Base-by-base conservation (phyloP, 768 basidiomycete species). In the Boletus subparvulus region DNA sequence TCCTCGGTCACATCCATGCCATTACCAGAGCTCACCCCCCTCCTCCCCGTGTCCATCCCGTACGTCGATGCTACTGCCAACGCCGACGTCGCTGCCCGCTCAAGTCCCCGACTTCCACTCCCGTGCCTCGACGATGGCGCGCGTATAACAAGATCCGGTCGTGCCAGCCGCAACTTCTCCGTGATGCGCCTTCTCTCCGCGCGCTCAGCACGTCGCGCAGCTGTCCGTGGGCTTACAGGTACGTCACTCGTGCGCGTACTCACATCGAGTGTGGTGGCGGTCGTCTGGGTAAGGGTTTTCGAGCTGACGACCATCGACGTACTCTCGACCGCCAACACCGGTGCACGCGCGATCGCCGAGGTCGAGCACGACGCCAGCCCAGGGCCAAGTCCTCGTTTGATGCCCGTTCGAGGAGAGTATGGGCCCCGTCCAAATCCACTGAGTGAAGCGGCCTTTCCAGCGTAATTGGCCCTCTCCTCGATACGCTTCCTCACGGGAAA, bases 141-240 rank as follows among this genome's bases (percentile, higher is more conserved):
- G 3, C 71, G 62, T 8, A 65, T 64, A 2, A 77, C 74, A 9
- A 76, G 71, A 51, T 78, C 74, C 3, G 82, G 83, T 28, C 77
- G 75, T 12, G 78, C 79, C 14, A 61, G 64, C 5, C 76, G 73
- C 16, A 84, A 67, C 35, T 74, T 76, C 37, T 79, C 76, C 1
- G 76, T 76, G 40, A 65, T 67, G 35, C 51, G 58, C 24, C 55
- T 59, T 39, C 67, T 60, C 43, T 67, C 56, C 4, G 63, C 65
- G 2, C 63, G 65, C 42, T 56, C 55, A 0, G 59, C 56, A 14
- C 61, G 63, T 16, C 65, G 65, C 37, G 56, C 56, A 26, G 55
- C 65, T 4, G 53, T 67, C 45, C 60, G 63, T 42, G 69, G 58
- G 21, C 60, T 66, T 4, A 57, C 33, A n/a, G 33, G 50, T 8